Percentiles rank a stretch among this genome's conserved stretches.
phyloP scores from a whole-genome alignment of 768 basidiomycete species.

The Xerocomellus chrysenteron region DNA sequence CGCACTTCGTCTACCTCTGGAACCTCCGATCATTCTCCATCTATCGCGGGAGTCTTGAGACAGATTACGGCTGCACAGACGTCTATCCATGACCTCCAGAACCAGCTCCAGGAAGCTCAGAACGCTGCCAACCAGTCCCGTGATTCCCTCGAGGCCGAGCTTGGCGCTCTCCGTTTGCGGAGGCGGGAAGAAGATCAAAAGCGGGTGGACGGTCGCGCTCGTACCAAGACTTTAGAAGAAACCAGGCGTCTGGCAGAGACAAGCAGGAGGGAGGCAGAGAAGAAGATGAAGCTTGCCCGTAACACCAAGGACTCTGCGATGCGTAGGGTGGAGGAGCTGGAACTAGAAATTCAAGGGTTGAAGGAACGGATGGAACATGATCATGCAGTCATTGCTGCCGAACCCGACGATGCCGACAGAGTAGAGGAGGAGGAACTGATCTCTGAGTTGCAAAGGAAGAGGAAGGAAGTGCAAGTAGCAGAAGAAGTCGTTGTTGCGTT shows the following conservation, averaged over 20 bases:
- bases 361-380: slow-evolving; percentile 57
- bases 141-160: slow-evolving; percentile 64
- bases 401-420: slow-evolving; percentile 41
- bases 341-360: slow-evolving; percentile 58
- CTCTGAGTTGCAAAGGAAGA: slow-evolving; percentile 52
- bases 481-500: slow-evolving; percentile 68
- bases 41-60: slow-evolving; percentile 70
- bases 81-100: slow-evolving; percentile 64
- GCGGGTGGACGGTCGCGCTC: slow-evolving; percentile 75
- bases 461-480: slow-evolving; percentile 51
- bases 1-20: slow-evolving; percentile 22
- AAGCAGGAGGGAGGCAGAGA: slow-evolving; percentile 81
- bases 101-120: slow-evolving; percentile 66
- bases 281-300: slow-evolving; percentile 73
- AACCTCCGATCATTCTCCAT: slow-evolving; percentile 60
- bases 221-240: slow-evolving; percentile 86
- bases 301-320: slow-evolving; percentile 59
- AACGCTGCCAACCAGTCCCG: slow-evolving; percentile 56
- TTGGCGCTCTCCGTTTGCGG: slow-evolving; percentile 67
- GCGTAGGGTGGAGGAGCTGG: slow-evolving; percentile 56
- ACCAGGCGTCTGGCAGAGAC: slow-evolving; percentile 80
- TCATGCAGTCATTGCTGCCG: slow-evolving; percentile 48
- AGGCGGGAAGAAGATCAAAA: slow-evolving; percentile 84
- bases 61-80: slow-evolving; percentile 66
- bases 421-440: slow-evolving; percentile 45